Percentiles rank a stretch among this genome's conserved stretches.
phyloP scores from a whole-genome alignment of 805 yeast genomes.

The Spencermartinsiella europaea region DNA sequence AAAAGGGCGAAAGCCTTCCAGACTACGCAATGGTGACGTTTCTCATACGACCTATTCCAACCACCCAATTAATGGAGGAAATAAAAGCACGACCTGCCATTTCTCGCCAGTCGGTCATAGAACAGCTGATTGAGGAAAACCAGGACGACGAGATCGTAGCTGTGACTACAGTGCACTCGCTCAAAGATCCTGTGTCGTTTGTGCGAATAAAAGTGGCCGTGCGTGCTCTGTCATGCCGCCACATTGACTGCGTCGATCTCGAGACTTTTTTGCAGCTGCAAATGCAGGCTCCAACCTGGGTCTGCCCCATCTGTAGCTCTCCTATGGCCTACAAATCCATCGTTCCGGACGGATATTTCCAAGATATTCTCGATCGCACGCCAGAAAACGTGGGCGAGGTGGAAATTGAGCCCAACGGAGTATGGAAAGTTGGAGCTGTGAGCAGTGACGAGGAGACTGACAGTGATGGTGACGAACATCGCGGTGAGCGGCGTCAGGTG shows the following conservation, averaged over 20 bases:
- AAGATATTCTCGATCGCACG: slow-evolving; percentile 53
- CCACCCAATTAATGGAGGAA: slow-evolving; percentile 38
- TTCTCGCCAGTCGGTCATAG: slow-evolving; percentile 44
- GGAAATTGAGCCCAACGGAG: slow-evolving; percentile 63
- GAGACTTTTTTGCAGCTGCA: slow-evolving; percentile 68
- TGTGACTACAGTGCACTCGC: slow-evolving; percentile 57
- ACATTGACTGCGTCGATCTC: slow-evolving; percentile 87
- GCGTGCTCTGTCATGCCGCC: slow-evolving; percentile 65
- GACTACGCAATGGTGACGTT: slow-evolving; percentile 45
- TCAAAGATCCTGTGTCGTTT: slow-evolving; percentile 77
- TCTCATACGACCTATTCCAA: slow-evolving; percentile 47
- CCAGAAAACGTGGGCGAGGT: slow-evolving; percentile 57
- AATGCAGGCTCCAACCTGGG: slow-evolving; percentile 77
- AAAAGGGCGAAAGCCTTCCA: not conserved
- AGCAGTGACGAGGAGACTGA: slow-evolving; percentile 2
- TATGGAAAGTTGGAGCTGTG: slow-evolving; percentile 44
- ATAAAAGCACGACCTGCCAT: slow-evolving; percentile 49
- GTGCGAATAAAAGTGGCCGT: slow-evolving; percentile 67
- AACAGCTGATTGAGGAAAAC: slow-evolving; percentile 42
- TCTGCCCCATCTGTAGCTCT: slow-evolving; percentile 75
- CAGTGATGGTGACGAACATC: slow-evolving; percentile 9
- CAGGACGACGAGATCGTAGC: slow-evolving; percentile 71
- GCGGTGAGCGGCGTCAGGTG: no score
- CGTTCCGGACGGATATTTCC: slow-evolving; percentile 68
- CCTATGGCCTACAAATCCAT: slow-evolving; percentile 50